phyloP scores from a whole-genome alignment of 176 grass and related monocot species.

The Eragrostis nindensis region DNA sequence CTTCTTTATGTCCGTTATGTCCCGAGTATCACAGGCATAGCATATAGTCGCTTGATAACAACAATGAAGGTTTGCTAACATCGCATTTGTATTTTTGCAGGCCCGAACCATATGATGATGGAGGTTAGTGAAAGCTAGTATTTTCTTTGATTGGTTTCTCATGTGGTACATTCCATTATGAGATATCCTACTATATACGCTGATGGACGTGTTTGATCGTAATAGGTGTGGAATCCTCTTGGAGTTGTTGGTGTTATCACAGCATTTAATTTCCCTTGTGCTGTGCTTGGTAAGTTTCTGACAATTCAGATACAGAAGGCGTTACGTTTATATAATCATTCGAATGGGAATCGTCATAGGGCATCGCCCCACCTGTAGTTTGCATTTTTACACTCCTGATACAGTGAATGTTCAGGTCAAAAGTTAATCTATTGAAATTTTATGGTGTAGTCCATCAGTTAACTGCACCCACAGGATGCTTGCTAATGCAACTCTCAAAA shows the following conservation, averaged over 20 bases:
- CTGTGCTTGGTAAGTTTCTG: constrained; percentile 78
- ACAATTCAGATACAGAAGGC: constrained; percentile 13
- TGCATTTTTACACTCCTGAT: constrained; percentile 12
- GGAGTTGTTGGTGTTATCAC: constrained; percentile 98
- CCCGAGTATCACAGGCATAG: not conserved
- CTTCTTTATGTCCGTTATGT: not conserved
- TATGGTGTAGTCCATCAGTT: too few relatives aligned
- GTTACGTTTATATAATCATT: constrained; percentile 21
- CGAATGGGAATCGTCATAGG: not conserved
- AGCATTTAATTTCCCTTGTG: constrained; percentile 96
- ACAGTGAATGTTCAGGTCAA: not conserved
- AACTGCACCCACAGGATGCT: too few relatives aligned
- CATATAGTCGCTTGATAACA: not conserved
- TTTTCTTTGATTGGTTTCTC: not conserved
- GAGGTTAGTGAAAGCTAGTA: constrained; percentile 56
- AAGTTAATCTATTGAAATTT: not conserved
- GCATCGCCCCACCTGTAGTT: not conserved
- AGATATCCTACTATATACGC: constrained; percentile 25
- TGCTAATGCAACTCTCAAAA: too few relatives aligned
- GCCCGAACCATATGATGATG: constrained; percentile 99
- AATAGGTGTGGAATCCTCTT: constrained; percentile 98
- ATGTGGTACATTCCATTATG: constrained; percentile 8
- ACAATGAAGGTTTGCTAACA: constrained; percentile 18
- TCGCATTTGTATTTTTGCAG: constrained; percentile 53
- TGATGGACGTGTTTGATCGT: constrained; percentile 39